phyloP scores from a whole-genome alignment of 768 basidiomycete genomes.

The Holtermanniella nyarrowii region DNA sequence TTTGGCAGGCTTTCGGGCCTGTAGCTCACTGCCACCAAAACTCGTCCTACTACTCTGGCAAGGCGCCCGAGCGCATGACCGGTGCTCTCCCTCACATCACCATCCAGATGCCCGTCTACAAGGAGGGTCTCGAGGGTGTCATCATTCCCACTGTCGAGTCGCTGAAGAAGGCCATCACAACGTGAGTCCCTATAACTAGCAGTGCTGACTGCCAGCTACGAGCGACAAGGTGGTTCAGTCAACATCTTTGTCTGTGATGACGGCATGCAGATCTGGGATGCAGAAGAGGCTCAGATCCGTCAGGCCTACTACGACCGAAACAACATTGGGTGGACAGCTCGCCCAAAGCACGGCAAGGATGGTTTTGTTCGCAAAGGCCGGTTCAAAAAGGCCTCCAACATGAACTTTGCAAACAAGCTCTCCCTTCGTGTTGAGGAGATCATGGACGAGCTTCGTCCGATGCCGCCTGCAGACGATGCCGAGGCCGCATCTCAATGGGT shows the following conservation, averaged over 20 bases:
- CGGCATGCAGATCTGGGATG: conserved; percentile 59
- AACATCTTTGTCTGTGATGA: conserved; percentile 61
- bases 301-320: conserved; percentile 61
- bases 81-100: conserved; percentile 31
- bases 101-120: conserved; percentile 79
- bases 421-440: conserved; percentile 54
- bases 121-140: conserved; percentile 48
- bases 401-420: conserved; percentile 70
- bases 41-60: conserved; percentile 37
- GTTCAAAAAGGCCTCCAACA: conserved; percentile 92
- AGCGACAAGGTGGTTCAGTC: conserved; percentile 72
- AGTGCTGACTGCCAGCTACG: conserved; percentile 45
- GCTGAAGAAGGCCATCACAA: conserved; percentile 65
- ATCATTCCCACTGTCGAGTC: conserved; percentile 54
- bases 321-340: conserved; percentile 72
- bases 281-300: conserved; percentile 57
- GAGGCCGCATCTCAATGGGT: conserved; percentile 2
- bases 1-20: conserved; percentile 40
- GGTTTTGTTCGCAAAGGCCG: conserved; percentile 73
- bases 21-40: conserved; percentile 38
- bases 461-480: conserved; percentile 37
- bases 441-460: conserved; percentile 46
- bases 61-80: conserved; percentile 24
- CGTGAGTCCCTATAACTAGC: conserved; percentile 69
- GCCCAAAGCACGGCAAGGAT: conserved; percentile 59